A percentile compares a stretch with the other conserved stretches of the same genome.
Evolutionary conservation across 2,329 filamentous ascomycete species (phyloP).

Genomic region (Periconia macrospinosa): DNA sequence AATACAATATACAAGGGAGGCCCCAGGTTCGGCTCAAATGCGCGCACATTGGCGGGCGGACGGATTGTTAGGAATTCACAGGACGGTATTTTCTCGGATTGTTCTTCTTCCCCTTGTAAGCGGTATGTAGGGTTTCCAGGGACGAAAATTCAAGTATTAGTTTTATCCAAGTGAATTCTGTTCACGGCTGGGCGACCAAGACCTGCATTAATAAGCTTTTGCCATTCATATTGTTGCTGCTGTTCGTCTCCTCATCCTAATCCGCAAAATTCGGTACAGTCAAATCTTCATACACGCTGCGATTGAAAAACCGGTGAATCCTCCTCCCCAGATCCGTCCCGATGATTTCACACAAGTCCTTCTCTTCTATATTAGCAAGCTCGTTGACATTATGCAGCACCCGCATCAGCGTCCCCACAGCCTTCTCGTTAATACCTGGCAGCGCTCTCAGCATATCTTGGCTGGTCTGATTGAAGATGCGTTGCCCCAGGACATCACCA

Average conservation of each 20-base stretch:
- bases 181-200: neutral
- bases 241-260: neutral
- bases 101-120: neutral
- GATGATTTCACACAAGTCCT: slow-evolving; percentile 72
- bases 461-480: slow-evolving; percentile 79
- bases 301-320: slow-evolving; percentile 80
- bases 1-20: slow-evolving; percentile 13
- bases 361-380: slow-evolving; percentile 80
- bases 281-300: slow-evolving; percentile 51
- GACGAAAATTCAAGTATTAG: neutral
- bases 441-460: slow-evolving; percentile 88
- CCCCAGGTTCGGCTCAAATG: slow-evolving; percentile 40
- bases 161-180: neutral
- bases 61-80: slow-evolving; percentile 15
- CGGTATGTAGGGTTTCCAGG: neutral
- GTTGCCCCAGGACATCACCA: slow-evolving; percentile 53
- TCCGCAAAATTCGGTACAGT: slow-evolving; percentile 21
- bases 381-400: slow-evolving; percentile 77
- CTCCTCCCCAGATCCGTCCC: slow-evolving; percentile 76
- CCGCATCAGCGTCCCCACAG: slow-evolving; percentile 70
- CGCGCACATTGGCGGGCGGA: slow-evolving; percentile 43
- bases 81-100: neutral
- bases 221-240: neutral
- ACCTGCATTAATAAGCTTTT: neutral
- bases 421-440: slow-evolving; percentile 76